phyloP scores from a whole-genome alignment of 1,139 yeast species.

The Saccharomyces pastorianus region DNA sequence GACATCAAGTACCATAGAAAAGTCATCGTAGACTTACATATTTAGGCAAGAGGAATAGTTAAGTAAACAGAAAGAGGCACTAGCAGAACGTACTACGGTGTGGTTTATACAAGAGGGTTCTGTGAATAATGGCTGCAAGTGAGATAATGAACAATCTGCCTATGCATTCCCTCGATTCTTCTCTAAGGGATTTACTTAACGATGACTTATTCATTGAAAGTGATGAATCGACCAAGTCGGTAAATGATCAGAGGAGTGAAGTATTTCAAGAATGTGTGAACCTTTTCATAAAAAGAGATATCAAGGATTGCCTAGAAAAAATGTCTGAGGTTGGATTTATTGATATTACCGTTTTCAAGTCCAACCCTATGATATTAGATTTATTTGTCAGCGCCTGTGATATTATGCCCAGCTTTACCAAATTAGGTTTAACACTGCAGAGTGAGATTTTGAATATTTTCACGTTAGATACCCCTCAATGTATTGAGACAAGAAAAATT shows the following conservation, averaged over 20 bases:
- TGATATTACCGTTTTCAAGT: not conserved
- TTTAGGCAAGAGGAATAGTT: not conserved
- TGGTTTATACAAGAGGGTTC: not conserved
- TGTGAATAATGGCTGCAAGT: not conserved
- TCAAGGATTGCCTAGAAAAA: slow-evolving; percentile 8
- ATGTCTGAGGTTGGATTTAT: not conserved
- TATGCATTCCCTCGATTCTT: not conserved
- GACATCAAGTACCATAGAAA: not conserved
- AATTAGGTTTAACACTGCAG: slow-evolving; percentile 1
- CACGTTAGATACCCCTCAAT: slow-evolving; percentile 25
- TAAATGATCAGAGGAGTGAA: slow-evolving; percentile 4
- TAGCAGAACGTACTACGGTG: not conserved
- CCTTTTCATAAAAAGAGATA: slow-evolving; percentile 13
- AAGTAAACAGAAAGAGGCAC: not conserved
- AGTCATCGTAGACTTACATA: not conserved
- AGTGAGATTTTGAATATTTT: slow-evolving; percentile 2
- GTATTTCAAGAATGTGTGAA: slow-evolving; percentile 11
- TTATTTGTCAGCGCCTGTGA: slow-evolving; percentile 7
- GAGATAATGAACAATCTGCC: not conserved
- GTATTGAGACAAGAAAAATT: slow-evolving; percentile 29
- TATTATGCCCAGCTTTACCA: slow-evolving; percentile 4
- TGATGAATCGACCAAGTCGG: not conserved
- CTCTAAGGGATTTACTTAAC: slow-evolving; percentile 11
- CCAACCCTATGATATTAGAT: not conserved
- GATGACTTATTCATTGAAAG: slow-evolving; percentile 5